These are phyloP conservation scores for Nematodospora anomalae DNA, from an alignment of 1,139 yeast genomes.

Conservation along the genomic window DNA sequence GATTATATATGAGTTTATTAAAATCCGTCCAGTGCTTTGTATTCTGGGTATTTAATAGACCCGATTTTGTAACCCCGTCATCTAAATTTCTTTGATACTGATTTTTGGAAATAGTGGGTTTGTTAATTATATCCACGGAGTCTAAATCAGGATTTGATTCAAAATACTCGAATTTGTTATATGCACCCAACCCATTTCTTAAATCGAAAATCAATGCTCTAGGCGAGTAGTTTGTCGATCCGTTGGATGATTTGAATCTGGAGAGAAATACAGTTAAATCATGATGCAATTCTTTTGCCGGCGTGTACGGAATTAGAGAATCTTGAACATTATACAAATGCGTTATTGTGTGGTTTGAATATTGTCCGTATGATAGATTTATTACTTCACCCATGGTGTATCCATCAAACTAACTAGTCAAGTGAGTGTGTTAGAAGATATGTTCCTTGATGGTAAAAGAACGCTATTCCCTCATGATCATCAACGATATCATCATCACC, in stretches of 20 bases:
- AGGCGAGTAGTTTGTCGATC: slow-evolving; percentile 63
- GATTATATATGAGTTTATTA: slow-evolving; percentile 64
- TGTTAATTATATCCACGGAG: slow-evolving; percentile 4
- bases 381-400: slow-evolving; percentile 50
- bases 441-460: too few relatives aligned
- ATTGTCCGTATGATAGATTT: slow-evolving; percentile 67
- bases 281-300: slow-evolving; percentile 27
- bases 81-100: slow-evolving; percentile 67
- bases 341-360: slow-evolving; percentile 69
- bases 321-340: slow-evolving; percentile 85
- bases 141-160: slow-evolving; percentile 19
- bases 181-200: slow-evolving; percentile 61
- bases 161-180: slow-evolving; percentile 54
- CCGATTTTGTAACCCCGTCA: slow-evolving; percentile 36
- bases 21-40: slow-evolving; percentile 84
- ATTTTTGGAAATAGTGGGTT: slow-evolving; percentile 33
- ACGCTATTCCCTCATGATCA: too few relatives aligned
- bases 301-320: slow-evolving; percentile 56
- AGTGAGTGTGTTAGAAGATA: too few relatives aligned
- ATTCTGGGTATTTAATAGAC: slow-evolving; percentile 35
- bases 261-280: slow-evolving; percentile 32
- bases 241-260: slow-evolving; percentile 36
- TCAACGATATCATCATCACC: too few relatives aligned
- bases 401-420: too few relatives aligned
- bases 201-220: slow-evolving; percentile 79